phyloP scores from a whole-genome alignment of 768 basidiomycete genomes.

The Coprinopsis cinerea region DNA sequence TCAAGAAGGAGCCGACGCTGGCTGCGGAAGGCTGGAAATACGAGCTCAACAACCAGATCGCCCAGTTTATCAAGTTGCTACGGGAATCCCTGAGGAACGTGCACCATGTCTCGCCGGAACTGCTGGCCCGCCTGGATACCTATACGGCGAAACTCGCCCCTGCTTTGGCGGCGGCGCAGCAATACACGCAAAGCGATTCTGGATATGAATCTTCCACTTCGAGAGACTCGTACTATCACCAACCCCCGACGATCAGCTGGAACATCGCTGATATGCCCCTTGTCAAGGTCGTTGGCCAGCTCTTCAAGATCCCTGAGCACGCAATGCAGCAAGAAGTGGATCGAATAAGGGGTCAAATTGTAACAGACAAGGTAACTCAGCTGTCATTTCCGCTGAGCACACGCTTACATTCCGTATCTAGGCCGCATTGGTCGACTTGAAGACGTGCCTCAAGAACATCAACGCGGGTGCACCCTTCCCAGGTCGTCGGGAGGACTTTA shows the following conservation, averaged over 20 bases:
- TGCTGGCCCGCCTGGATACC: slow-evolving; percentile 74
- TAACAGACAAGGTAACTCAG: slow-evolving; percentile 65
- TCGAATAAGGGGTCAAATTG: slow-evolving; percentile 48
- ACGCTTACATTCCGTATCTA: slow-evolving; percentile 22
- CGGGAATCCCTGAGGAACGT: slow-evolving; percentile 70
- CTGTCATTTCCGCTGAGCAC: not conserved
- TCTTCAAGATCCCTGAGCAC: slow-evolving; percentile 71
- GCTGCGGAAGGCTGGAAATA: slow-evolving; percentile 87
- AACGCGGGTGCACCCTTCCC: slow-evolving; percentile 80
- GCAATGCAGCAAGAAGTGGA: slow-evolving; percentile 73
- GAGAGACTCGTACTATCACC: slow-evolving; percentile 28
- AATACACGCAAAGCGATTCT: slow-evolving; percentile 45
- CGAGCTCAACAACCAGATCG: slow-evolving; percentile 89
- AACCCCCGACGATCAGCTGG: slow-evolving; percentile 30
- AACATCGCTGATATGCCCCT: slow-evolving; percentile 74
- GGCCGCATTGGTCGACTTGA: slow-evolving; percentile 84
- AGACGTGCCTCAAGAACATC: slow-evolving; percentile 91
- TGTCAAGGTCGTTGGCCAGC: slow-evolving; percentile 56
- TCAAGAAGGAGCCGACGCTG: slow-evolving; percentile 85
- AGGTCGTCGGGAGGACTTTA: slow-evolving; percentile 82
- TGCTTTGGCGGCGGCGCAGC: slow-evolving; percentile 28
- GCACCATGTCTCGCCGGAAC: slow-evolving; percentile 78
- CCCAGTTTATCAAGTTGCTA: slow-evolving; percentile 80
- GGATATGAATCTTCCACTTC: slow-evolving; percentile 61
- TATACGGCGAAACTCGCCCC: slow-evolving; percentile 80